Evolutionary conservation across 441 rosid genomes (phyloP).

Genomic region (Theobroma grandiflorum): DNA sequence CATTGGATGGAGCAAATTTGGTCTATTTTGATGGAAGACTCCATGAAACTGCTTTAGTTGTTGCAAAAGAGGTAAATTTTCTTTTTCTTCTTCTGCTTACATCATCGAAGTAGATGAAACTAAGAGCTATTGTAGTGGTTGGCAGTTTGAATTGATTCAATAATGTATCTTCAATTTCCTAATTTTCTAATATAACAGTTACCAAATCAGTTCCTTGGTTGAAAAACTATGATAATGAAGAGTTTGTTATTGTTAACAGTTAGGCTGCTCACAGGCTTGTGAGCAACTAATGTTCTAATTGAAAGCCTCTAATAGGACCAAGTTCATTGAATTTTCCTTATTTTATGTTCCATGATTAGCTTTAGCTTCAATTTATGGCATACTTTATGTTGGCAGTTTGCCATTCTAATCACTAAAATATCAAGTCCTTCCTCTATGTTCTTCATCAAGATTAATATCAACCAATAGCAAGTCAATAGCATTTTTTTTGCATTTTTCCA

Average conservation of each 20-base stretch:
- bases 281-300: conserved; percentile 13
- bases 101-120: conserved; percentile 3
- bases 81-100: background rate
- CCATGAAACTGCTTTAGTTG: conserved; percentile 68
- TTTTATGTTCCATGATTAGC: conserved; percentile 13
- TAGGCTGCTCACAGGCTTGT: background rate
- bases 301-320: background rate
- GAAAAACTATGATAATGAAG: background rate
- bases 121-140: background rate
- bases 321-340: background rate
- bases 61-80: conserved; percentile 79
- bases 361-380: conserved; percentile 9
- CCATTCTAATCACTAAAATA: background rate
- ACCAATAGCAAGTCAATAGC: conserved; percentile 25
- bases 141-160: background rate
- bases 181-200: background rate
- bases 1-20: conserved; percentile 66
- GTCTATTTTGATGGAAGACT: conserved; percentile 82
- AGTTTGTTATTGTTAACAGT: conserved; percentile 10
- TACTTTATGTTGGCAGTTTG: conserved; percentile 2
- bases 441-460: conserved; percentile 22
- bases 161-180: background rate
- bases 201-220: background rate
- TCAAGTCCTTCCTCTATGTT: background rate
- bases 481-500: conserved; percentile 38